Base-by-base conservation (phyloP, 2,329 filamentous ascomycete genomes). In the Tricladium varicosporioides region DNA sequence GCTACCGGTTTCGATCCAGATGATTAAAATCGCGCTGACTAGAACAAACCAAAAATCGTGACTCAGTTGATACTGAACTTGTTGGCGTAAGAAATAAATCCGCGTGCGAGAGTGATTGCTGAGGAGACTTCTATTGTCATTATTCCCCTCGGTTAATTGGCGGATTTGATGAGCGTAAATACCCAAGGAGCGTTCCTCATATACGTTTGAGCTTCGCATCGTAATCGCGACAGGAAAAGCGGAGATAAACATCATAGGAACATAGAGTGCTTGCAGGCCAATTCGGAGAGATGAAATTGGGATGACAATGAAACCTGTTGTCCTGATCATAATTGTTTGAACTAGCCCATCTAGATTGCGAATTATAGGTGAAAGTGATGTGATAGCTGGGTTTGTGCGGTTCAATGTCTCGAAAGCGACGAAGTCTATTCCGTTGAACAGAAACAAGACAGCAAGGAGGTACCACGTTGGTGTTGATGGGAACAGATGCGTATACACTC, bases 131-230 rank as follows among this genome's bases (percentile, higher is more conserved):
- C 27, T 32, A 31, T 15, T 32, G 8, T n/a, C 22, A 15, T 8
- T 14, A n/a, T 15, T 13, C 5, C 13, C 8, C 15, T 19, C 19
- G 33, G 10, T 18, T 15, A 22, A 49, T 36, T 22, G 27, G 8
- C 13, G 27, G 8, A 27, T 2, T 49, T 49, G 19, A 11, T 36
- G 19, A 2, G 47, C 11, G 19, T 49, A 81, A 33, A 85, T 78
- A 0, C 84, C 84, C 2, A 88, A 73, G 0, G 82, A 85, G 13
- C 83, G 77, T 65, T 89, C 84, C 65, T 88, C 85, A 66, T 88
- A 88, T 36, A 86, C 80, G 64, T 88, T 88, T 36, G 85, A 86
- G 68, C 85, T 83, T 45, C 85, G 80, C 70, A 85, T 80, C 1
- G 80, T 82, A 58, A 85, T 81, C 40, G 80, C 78, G 31, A 85